Evolutionary conservation across 2,329 filamentous ascomycete species (phyloP).

Genomic region (Aaosphaeria pasadenensis): DNA sequence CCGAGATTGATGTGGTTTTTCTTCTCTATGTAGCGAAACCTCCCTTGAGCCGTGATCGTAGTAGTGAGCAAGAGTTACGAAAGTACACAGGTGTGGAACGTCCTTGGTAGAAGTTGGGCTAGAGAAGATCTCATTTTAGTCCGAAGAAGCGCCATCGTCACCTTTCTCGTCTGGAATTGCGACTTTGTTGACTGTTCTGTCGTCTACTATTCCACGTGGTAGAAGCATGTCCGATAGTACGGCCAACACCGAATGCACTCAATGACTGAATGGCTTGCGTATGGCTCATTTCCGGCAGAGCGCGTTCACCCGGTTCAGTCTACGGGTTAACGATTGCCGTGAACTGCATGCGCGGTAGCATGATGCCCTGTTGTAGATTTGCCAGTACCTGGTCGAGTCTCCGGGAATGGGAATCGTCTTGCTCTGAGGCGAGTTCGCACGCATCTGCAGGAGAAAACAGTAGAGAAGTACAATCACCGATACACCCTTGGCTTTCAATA

Average conservation of each 20-base stretch:
- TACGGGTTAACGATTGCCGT: conserved; percentile 51
- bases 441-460: conserved; percentile 47
- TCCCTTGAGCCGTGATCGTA: conserved; percentile 20
- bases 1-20: neutral
- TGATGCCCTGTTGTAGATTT: conserved; percentile 13
- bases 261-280: conserved; percentile 41
- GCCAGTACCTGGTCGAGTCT: neutral
- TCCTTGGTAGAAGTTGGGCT: conserved; percentile 43
- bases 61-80: conserved; percentile 12
- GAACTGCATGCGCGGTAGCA: conserved; percentile 43
- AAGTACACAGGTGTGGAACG: conserved; percentile 15
- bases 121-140: conserved; percentile 49
- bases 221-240: conserved; percentile 50
- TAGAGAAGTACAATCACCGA: conserved; percentile 50
- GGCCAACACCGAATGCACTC: conserved; percentile 45
- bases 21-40: conserved; percentile 19
- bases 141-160: conserved; percentile 34
- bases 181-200: conserved; percentile 35
- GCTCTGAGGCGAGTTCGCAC: conserved; percentile 45
- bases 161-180: conserved; percentile 46
- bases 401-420: conserved; percentile 28
- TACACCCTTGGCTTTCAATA: conserved; percentile 7
- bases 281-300: conserved; percentile 45
- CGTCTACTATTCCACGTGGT: conserved; percentile 43
- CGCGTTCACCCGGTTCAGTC: conserved; percentile 44